phyloP scores from a whole-genome alignment of 129 eudicot species.

The Flaveria trinervia region DNA sequence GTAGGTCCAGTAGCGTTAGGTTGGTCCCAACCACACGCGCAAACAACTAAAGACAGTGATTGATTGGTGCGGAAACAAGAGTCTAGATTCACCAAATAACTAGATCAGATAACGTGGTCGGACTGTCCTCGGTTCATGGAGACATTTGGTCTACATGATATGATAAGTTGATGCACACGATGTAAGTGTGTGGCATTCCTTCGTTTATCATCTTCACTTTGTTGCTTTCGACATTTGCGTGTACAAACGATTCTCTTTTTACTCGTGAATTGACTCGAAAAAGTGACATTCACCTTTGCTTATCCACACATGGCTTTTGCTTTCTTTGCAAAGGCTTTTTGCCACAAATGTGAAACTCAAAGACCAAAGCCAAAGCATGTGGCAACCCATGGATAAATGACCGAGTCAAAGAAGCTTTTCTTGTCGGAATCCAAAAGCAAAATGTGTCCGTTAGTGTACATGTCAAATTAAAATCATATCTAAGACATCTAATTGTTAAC shows the following conservation, averaged over 20 bases:
- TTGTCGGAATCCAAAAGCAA: constrained; percentile 25
- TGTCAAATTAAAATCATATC: neutral
- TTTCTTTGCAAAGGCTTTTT: constrained; percentile 34
- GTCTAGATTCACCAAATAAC: constrained; percentile 19
- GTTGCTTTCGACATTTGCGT: constrained; percentile 28
- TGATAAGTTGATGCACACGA: constrained; percentile 24
- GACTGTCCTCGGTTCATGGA: constrained; percentile 18
- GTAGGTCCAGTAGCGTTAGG: constrained; percentile 6
- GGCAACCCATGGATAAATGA: constrained; percentile 21
- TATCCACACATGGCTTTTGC: constrained; percentile 36
- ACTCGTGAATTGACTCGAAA: constrained; percentile 23
- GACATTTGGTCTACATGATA: constrained; percentile 41
- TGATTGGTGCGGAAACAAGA: constrained; percentile 23
- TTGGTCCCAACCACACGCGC: constrained; percentile 21
- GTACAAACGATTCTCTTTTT: constrained; percentile 29
- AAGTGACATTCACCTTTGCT: constrained; percentile 30
- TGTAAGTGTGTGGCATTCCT: constrained; percentile 27
- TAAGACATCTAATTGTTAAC: neutral
- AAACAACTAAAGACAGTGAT: constrained; percentile 10
- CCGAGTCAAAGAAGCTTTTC: constrained; percentile 28
- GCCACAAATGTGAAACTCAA: constrained; percentile 34
- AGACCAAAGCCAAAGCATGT: constrained; percentile 28
- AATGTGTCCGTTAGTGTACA: constrained; percentile 6
- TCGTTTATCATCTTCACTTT: constrained; percentile 31
- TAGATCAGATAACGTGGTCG: constrained; percentile 37